Percentiles rank a stretch among this genome's conserved stretches.
Evolutionary conservation across 768 basidiomycete genomes (phyloP).

Genomic region (Pleurotus platypus): DNA sequence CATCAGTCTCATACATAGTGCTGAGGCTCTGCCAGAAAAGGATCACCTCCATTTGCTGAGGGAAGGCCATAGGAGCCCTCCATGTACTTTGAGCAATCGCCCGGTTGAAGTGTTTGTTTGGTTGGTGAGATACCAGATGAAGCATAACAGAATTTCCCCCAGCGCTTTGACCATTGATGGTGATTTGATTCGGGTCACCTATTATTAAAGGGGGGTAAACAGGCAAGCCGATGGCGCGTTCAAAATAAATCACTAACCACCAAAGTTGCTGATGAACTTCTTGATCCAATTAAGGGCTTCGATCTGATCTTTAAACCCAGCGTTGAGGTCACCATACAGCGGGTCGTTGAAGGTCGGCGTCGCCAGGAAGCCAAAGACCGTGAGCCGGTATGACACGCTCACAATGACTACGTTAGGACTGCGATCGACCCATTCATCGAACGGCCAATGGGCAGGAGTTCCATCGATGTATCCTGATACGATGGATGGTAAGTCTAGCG

Average conservation of each 20-base stretch:
- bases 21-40: neutral
- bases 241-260: constrained; percentile 28
- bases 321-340: neutral
- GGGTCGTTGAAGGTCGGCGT: constrained; percentile 27
- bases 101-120: constrained; percentile 38
- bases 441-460: constrained; percentile 62
- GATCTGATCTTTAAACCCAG: constrained; percentile 2
- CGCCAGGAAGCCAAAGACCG: constrained; percentile 37
- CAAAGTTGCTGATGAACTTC: constrained; percentile 49
- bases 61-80: constrained; percentile 44
- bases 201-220: too few relatives aligned
- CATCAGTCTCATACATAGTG: neutral
- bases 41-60: constrained; percentile 48
- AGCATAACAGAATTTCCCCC: constrained; percentile 34
- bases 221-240: too few relatives aligned
- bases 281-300: constrained; percentile 53
- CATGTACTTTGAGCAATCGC: constrained; percentile 64
- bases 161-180: constrained; percentile 24
- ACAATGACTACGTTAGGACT: constrained; percentile 1
- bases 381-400: neutral
- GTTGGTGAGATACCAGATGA: constrained; percentile 46
- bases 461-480: constrained; percentile 49
- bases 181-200: constrained; percentile 39
- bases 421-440: constrained; percentile 62
- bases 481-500: neutral